Percentiles rank a stretch among this genome's conserved stretches.
Evolutionary conservation across 345 rosid species (phyloP).

Genomic region (Camelina neglecta): DNA sequence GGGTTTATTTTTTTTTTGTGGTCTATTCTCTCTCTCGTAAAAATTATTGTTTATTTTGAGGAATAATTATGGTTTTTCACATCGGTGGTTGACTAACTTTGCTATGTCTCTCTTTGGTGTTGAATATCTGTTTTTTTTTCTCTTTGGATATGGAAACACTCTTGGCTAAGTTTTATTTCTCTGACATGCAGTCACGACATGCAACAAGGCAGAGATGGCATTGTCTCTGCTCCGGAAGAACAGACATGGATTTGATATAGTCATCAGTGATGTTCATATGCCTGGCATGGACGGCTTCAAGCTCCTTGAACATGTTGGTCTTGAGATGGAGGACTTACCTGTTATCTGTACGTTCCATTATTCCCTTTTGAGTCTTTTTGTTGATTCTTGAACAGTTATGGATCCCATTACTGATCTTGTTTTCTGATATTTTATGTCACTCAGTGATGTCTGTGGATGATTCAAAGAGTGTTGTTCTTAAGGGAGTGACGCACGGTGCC

Average conservation of each 20-base stretch:
- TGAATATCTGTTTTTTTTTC: not conserved
- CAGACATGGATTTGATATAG: constrained; percentile 66
- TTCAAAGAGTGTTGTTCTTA: constrained; percentile 63
- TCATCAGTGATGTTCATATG: constrained; percentile 90
- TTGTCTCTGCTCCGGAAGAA: constrained; percentile 58
- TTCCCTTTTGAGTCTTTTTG: not conserved
- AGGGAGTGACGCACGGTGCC: constrained; percentile 89
- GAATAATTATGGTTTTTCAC: constrained; percentile 37
- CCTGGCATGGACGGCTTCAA: constrained; percentile 92
- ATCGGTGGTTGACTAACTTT: constrained; percentile 48
- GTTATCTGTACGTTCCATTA: constrained; percentile 66
- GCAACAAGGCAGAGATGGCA: constrained; percentile 85
- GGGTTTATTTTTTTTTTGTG: constrained; percentile 26
- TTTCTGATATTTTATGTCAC: too few species aligned
- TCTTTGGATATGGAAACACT: not conserved
- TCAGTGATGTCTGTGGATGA: constrained; percentile 97
- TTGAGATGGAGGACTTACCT: constrained; percentile 80
- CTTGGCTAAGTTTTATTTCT: not conserved
- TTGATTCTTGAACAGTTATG: not conserved
- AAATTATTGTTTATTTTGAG: constrained; percentile 23
- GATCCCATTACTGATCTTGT: constrained; percentile 10
- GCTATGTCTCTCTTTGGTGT: constrained; percentile 24
- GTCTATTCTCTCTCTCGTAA: constrained; percentile 19
- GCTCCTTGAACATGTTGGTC: constrained; percentile 72
- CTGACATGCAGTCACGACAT: constrained; percentile 72